Base-by-base conservation (phyloP, 2,329 filamentous ascomycete species). In the Ramularia collo-cygni region DNA sequence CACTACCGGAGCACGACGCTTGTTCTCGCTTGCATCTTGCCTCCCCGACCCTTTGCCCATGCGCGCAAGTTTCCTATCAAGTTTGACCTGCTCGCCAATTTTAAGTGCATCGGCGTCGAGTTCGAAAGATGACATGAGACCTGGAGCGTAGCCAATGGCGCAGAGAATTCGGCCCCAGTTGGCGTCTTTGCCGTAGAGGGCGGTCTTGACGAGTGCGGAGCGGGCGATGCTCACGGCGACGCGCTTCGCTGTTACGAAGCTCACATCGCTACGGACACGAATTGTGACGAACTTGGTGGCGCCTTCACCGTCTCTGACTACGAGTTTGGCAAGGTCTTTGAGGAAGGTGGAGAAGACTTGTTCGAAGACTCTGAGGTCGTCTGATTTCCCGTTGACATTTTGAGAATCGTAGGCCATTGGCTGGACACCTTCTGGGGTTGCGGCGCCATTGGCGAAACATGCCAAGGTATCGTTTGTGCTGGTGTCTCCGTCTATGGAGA, bases 151-250 rank as follows among this genome's bases (percentile, higher is more conserved):
- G 3, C 92, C 92, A 4, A 89, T 88, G 1, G 92, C 90, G 63
- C 92, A 96, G 18, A 96, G 75, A 47, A 98, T 94, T 39, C 92
- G 87, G 24, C 92, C 92, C 92, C 92, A 98, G 71, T 98, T 98
- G 13, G 92, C 92, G 61, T 98, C 92, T 62, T 88, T 87, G 50
- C 92, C 92, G 64, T 98, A 98, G 28, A 98, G 72, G 0, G 92
- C 92, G 0, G 92, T 98, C 73, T 98, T 98, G 54, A 98, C 92
- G 9, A 98, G 77, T 7, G 92, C 87, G 1, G 88, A 95, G 36
- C 83, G 79, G 12, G 92, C 89, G 60, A 98, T 95, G 33, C 85
- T 83, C 47, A 82, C 84, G 8, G 89, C 92, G 46, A 95, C 81
- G 58, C 81, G 76, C 40, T 85, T 79, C 2, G 87, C 89, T 33